Conservation (phyloP, 1,284 basidiomycete species). For the Wallemia ichthyophaga region DNA sequence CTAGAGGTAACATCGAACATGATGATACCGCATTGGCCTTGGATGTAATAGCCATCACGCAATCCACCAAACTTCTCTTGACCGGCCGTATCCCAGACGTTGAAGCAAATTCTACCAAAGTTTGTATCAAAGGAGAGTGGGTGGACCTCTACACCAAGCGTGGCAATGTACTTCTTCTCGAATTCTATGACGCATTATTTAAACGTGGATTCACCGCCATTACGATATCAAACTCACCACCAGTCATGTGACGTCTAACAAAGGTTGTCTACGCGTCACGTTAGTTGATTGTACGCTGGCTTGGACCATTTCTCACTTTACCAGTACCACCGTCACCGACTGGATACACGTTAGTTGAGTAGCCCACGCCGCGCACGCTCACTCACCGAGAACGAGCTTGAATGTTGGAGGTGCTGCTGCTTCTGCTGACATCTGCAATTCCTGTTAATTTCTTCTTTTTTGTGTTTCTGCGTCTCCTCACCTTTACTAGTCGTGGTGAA, state of each 20-base stretch:
- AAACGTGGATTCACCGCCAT: slow-evolving; percentile 3
- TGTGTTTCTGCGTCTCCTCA: neutral
- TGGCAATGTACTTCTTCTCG: slow-evolving; percentile 99
- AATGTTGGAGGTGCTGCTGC: slow-evolving; percentile 43
- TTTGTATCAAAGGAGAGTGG: slow-evolving; percentile 90
- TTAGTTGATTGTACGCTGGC: no score
- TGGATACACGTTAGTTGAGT: slow-evolving; percentile 3
- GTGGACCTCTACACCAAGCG: slow-evolving; percentile 97
- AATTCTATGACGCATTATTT: slow-evolving; percentile 32
- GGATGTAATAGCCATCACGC: slow-evolving; percentile 92
- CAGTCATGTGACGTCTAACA: slow-evolving; percentile 36
- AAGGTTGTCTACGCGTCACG: slow-evolving; percentile 55
- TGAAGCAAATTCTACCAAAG: slow-evolving; percentile 96
- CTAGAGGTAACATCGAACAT: slow-evolving; percentile 99
- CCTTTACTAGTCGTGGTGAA: neutral
- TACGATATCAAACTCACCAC: neutral
- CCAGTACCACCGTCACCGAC: slow-evolving; percentile 97
- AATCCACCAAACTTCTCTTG: slow-evolving; percentile 99
- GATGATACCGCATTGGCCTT: slow-evolving; percentile 99
- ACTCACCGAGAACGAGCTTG: slow-evolving; percentile 88
- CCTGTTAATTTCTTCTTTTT: neutral
- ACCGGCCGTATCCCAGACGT: slow-evolving; percentile 99
- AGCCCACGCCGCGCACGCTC: neutral
- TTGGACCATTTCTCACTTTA: slow-evolving; percentile 13
- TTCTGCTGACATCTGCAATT: neutral